A percentile compares a stretch with the other conserved stretches of the same genome.
These are phyloP conservation scores for Helianthus tuberosus DNA, from an alignment of 129 eudicot genomes.

Conservation along the genomic window DNA sequence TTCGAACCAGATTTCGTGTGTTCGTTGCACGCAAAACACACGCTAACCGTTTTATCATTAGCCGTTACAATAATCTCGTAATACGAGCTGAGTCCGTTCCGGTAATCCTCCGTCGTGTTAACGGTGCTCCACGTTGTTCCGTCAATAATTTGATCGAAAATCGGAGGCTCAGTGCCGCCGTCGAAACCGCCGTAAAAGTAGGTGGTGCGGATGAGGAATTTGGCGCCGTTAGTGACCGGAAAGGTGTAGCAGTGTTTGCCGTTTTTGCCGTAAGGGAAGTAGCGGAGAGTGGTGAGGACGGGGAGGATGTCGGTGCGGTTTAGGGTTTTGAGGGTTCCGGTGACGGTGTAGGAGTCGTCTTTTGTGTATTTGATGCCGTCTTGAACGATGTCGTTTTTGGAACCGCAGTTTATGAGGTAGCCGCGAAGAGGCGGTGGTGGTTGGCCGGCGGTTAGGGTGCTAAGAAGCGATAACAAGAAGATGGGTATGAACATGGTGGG, in stretches of 20 bases:
- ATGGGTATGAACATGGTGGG: conserved; percentile 52
- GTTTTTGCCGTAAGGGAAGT: conserved; percentile 42
- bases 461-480: conserved; percentile 65
- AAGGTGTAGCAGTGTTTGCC: conserved; percentile 67
- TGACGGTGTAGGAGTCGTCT: conserved; percentile 46
- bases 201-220: conserved; percentile 65
- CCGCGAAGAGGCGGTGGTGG: conserved; percentile 44
- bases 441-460: conserved; percentile 32
- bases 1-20: conserved; percentile 43
- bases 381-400: conserved; percentile 35
- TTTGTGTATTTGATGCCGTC: conserved; percentile 51
- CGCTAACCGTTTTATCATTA: conserved; percentile 38
- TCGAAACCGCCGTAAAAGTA: conserved; percentile 80
- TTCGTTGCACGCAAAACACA: conserved; percentile 69
- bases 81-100: conserved; percentile 56
- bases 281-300: conserved; percentile 53
- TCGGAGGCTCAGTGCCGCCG: conserved; percentile 70
- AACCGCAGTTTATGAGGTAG: conserved; percentile 72
- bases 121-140: conserved; percentile 80
- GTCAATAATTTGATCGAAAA: conserved; percentile 84
- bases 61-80: conserved; percentile 68
- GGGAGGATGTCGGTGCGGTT: conserved; percentile 45
- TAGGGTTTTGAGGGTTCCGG: conserved; percentile 57
- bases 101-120: conserved; percentile 79
- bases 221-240: conserved; percentile 52